Evolutionary conservation across 441 rosid species (phyloP).

Genomic region (Pelargonium cotyledonis): DNA sequence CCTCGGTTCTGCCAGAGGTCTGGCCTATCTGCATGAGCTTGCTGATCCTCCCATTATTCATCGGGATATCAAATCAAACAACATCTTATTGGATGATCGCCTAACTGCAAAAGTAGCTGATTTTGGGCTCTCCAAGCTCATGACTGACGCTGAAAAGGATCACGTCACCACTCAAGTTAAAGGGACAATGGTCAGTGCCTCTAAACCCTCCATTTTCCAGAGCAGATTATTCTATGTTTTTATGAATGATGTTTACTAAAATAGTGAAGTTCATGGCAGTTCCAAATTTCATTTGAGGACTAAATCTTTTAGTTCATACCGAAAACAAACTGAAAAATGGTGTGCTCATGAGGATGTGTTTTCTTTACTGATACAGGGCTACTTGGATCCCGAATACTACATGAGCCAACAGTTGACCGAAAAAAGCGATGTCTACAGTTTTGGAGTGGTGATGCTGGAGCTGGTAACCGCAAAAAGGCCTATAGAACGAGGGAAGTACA

Average conservation of each 20-base stretch:
- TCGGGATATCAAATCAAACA: slow-evolving; percentile 63
- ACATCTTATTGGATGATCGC: slow-evolving; percentile 58
- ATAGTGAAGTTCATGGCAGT: neutral
- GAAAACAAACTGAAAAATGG: neutral
- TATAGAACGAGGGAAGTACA: slow-evolving; percentile 57
- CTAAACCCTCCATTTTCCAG: neutral
- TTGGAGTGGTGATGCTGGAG: slow-evolving; percentile 73
- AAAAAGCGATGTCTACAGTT: slow-evolving; percentile 89
- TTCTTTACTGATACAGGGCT: slow-evolving; percentile 34
- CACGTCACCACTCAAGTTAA: slow-evolving; percentile 73
- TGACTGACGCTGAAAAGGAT: slow-evolving; percentile 39
- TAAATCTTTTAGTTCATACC: too few species aligned
- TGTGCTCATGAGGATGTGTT: neutral
- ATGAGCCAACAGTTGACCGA: slow-evolving; percentile 82
- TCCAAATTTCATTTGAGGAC: too few species aligned
- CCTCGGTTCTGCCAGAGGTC: slow-evolving; percentile 63
- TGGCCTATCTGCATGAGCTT: slow-evolving; percentile 71
- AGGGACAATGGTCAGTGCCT: slow-evolving; percentile 72
- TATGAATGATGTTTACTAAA: neutral
- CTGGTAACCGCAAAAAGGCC: slow-evolving; percentile 55
- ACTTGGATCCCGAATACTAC: slow-evolving; percentile 85
- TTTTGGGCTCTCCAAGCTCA: slow-evolving; percentile 72
- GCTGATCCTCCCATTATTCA: slow-evolving; percentile 84
- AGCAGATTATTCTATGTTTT: neutral
- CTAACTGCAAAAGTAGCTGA: slow-evolving; percentile 76